Conservation (phyloP, 192 early-diverging fungal species). For the Chytriomyces confervae region DNA sequence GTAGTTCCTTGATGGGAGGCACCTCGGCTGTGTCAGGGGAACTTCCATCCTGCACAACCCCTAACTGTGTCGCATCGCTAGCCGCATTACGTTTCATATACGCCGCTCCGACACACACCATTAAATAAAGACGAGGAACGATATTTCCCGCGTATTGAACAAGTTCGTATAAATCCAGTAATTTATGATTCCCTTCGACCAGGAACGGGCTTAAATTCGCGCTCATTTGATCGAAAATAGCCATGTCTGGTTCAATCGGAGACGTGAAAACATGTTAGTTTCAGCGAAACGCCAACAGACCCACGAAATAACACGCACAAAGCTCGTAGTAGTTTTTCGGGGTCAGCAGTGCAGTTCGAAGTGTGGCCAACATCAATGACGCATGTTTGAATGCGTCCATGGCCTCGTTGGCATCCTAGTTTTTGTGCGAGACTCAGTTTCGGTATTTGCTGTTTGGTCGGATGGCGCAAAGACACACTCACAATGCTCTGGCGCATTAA, state of each 20-base stretch:
- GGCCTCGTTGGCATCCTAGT: slow-evolving; percentile 78
- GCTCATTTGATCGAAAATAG: slow-evolving; percentile 90
- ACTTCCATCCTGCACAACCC: background rate
- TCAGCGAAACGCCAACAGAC: too few species aligned
- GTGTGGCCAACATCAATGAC: slow-evolving; percentile 95
- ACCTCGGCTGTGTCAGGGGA: slow-evolving; percentile 50
- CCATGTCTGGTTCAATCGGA: slow-evolving; percentile 73
- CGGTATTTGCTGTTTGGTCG: background rate
- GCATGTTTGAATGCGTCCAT: slow-evolving; percentile 97
- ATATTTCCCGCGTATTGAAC: slow-evolving; percentile 99
- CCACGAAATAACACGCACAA: slow-evolving; percentile 62
- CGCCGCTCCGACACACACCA: slow-evolving; percentile 95
- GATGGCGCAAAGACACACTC: background rate
- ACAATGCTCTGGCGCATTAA: background rate
- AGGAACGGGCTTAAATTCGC: slow-evolving; percentile 88
- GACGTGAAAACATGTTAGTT: too few species aligned
- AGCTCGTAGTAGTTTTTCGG: slow-evolving; percentile 99
- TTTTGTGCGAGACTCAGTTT: background rate
- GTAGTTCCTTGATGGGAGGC: slow-evolving; percentile 91
- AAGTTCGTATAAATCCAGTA: slow-evolving; percentile 93
- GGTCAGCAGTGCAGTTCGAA: slow-evolving; percentile 91
- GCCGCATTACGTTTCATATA: slow-evolving; percentile 70
- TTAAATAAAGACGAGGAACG: slow-evolving; percentile 94
- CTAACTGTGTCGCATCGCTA: background rate
- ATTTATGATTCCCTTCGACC: slow-evolving; percentile 81